Evolutionary conservation across 179 eudicot species (phyloP).

Genomic region (Carnegiea gigantea): DNA sequence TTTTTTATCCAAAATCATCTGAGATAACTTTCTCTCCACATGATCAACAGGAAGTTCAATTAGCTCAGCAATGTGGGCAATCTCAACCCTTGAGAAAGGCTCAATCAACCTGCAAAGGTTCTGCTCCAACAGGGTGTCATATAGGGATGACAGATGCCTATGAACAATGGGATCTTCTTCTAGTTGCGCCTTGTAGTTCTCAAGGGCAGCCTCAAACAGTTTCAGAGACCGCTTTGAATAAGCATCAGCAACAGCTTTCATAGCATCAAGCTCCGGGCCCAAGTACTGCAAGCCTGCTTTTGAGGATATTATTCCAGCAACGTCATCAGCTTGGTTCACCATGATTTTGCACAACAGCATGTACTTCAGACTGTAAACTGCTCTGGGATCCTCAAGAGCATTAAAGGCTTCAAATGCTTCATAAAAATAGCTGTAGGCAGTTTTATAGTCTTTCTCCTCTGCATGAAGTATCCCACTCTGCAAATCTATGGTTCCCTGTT

Average conservation of each 20-base stretch:
- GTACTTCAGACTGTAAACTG: constrained; percentile 81
- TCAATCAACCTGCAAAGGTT: constrained; percentile 90
- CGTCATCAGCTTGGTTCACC: constrained; percentile 94
- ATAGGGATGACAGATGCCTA: constrained; percentile 77
- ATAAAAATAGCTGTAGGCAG: constrained; percentile 80
- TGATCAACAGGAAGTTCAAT: constrained; percentile 79
- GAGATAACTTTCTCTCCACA: constrained; percentile 86
- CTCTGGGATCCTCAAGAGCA: constrained; percentile 84
- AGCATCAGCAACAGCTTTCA: constrained; percentile 93
- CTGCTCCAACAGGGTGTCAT: constrained; percentile 88
- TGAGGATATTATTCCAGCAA: constrained; percentile 81
- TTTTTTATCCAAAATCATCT: constrained; percentile 91
- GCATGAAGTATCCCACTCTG: constrained; percentile 96
- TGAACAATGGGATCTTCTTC: constrained; percentile 91
- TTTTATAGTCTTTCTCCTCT: constrained; percentile 89
- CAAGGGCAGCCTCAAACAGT: constrained; percentile 72
- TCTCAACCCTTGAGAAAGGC: constrained; percentile 88
- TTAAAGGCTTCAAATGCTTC: constrained; percentile 97
- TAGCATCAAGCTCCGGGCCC: constrained; percentile 92
- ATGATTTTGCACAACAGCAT: constrained; percentile 88
- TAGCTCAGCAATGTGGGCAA: constrained; percentile 76
- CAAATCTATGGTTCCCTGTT: constrained; percentile 84
- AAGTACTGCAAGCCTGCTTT: constrained; percentile 79
- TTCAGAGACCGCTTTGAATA: constrained; percentile 74
- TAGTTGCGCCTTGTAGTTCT: constrained; percentile 66